Conservation (phyloP, 1,284 basidiomycete genomes). For the Moniliella sp. region DNA sequence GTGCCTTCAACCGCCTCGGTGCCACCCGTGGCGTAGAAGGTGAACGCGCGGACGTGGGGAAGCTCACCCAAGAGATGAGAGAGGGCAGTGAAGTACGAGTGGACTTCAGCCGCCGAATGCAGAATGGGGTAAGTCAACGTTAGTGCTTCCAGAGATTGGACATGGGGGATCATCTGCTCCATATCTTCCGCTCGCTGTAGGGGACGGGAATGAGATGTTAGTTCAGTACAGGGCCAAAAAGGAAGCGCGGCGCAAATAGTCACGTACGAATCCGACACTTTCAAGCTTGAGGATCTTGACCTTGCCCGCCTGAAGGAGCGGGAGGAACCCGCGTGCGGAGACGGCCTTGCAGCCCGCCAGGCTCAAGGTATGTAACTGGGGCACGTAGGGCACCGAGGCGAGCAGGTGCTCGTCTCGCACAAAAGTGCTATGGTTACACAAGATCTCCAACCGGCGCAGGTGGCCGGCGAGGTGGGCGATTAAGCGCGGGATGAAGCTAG, state of each 20-base stretch:
- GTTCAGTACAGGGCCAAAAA: neutral
- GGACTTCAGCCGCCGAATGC: conserved; percentile 5
- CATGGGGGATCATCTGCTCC: conserved; percentile 4
- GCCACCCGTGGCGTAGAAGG: conserved; percentile 12
- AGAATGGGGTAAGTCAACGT: conserved; percentile 17
- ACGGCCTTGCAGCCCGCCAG: conserved; percentile 22
- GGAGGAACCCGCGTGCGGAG: conserved; percentile 10
- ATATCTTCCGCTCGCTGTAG: conserved; percentile 6
- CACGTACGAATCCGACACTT: conserved; percentile 7
- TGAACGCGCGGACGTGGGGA: conserved; percentile 7
- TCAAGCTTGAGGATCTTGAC: conserved; percentile 19
- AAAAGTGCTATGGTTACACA: no score
- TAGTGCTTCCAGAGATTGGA: conserved; percentile 4
- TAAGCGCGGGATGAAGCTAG: no score
- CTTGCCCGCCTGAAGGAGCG: conserved; percentile 7
- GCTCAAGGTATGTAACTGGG: no score
- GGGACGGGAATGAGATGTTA: conserved; percentile 1
- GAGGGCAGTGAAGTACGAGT: conserved; percentile 11
- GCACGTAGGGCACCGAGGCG: no score
- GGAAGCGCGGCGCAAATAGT: neutral
- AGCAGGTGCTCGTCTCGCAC: no score
- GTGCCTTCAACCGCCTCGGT: conserved; percentile 3
- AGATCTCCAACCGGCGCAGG: no score
- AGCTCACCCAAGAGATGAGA: conserved; percentile 7
- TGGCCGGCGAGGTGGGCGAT: no score